A percentile compares a stretch with the other conserved stretches of the same genome.
These are phyloP conservation scores for Epichloe bromicola DNA, from an alignment of 2,329 filamentous ascomycete genomes.

Conservation along the genomic window DNA sequence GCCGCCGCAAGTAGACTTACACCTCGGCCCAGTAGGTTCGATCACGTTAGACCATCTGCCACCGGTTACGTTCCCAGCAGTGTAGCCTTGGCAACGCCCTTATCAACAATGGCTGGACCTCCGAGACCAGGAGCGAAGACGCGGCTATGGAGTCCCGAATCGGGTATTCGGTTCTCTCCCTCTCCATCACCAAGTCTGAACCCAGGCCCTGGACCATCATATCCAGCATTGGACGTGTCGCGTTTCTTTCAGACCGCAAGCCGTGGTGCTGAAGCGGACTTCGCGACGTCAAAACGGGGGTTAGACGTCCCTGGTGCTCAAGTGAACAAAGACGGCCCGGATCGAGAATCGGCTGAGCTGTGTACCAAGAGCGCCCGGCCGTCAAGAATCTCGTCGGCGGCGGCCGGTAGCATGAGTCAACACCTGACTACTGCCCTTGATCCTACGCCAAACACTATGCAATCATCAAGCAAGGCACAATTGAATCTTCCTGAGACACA, in stretches of 20 bases:
- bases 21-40: background rate
- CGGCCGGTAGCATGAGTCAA: background rate
- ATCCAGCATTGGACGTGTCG: slow-evolving; percentile 14
- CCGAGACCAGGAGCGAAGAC: slow-evolving; percentile 7
- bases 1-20: slow-evolving; percentile 14
- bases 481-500: background rate
- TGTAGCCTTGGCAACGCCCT: background rate
- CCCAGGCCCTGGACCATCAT: slow-evolving; percentile 8
- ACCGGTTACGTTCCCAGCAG: background rate
- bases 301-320: background rate
- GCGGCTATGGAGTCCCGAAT: slow-evolving; percentile 17
- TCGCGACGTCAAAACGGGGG: background rate
- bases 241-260: slow-evolving; percentile 14
- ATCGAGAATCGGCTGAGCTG: background rate
- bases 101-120: slow-evolving; percentile 5
- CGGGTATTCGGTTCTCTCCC: slow-evolving; percentile 18
- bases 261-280: background rate
- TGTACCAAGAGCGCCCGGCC: background rate
- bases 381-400: background rate
- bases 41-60: background rate
- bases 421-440: background rate
- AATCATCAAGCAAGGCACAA: background rate
- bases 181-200: slow-evolving; percentile 7
- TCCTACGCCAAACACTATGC: background rate
- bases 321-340: background rate